Base-by-base conservation (phyloP, 192 early-diverging fungal genomes). In the Radiomyces spectabilis region DNA sequence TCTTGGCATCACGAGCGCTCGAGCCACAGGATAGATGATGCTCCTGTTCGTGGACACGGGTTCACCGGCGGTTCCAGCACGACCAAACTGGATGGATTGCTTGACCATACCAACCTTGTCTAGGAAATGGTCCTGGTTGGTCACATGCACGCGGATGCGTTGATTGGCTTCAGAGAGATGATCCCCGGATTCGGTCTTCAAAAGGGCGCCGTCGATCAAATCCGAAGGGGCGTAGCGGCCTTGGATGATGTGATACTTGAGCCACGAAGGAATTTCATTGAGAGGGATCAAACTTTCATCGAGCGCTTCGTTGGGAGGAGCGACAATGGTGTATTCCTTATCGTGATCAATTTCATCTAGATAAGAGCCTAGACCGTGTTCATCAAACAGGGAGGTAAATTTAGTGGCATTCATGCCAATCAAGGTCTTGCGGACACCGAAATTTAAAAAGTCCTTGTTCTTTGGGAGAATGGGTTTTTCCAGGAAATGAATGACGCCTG, bases 191-290 rank as follows among this genome's bases (percentile, higher is more conserved):
- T 73, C 73, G 1, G 83, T 85, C 41, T 72, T 61, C 51, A 87
- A 38, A 2, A 85, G 59, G n/a, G 72, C 63, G 19, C 61, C 55
- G 43, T 79, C 75, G 10, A 50, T 52, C 5, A 90, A 72, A 19
- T 73, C 73, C 7, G 59, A 34, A 8, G 65, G 31, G 43, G 51
- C 34, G 43, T 73, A 72, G 43, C 70, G 71, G 1, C 79, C 80
- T 0, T 77, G 50, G 9, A 84, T 49, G 40, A 90, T 67, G 61
- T 90, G 87, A 59, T 90, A 90, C 39, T 58, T 73, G 8, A 86
- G 72, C 69, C 71, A 79, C 13, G 66, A 59, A n/a, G 72, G 62
- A 25, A 71, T 57, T 15, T 63, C 67, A 9, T 51, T 61, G 32
- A 69, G 56, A 18, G 63, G 66, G 7, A 75, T 49, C 29, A 70